Percentiles rank a stretch among this genome's conserved stretches.
Conservation (phyloP, 441 rosid species). For the Viola pubescens region DNA sequence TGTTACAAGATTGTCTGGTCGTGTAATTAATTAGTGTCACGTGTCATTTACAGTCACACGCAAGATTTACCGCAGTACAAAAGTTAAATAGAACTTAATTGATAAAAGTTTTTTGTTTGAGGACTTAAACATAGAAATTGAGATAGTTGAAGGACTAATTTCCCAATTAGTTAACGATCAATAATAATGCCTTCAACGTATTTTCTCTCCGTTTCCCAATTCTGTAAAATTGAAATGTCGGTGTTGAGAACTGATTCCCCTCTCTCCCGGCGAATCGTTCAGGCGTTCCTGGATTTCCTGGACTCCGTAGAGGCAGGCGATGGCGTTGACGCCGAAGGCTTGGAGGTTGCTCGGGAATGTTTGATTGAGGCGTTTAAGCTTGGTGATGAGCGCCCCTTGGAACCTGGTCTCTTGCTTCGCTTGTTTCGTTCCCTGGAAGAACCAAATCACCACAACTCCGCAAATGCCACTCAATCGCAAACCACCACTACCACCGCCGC, state of each 20-base stretch:
- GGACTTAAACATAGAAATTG: too few relatives aligned
- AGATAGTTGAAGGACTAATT: too few relatives aligned
- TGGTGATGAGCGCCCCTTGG: conserved; percentile 22
- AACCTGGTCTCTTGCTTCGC: conserved; percentile 44
- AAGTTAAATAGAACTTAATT: too few relatives aligned
- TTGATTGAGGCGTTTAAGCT: conserved; percentile 52
- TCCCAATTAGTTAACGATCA: too few relatives aligned
- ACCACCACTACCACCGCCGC: conserved; percentile 13
- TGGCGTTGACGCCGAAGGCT: conserved; percentile 69
- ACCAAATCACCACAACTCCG: conserved; percentile 12
- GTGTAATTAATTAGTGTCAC: too few relatives aligned
- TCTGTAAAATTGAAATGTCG: conserved; percentile 25
- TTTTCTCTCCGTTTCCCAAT: too few relatives aligned
- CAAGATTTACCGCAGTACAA: too few relatives aligned
- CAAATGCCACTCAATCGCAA: conserved; percentile 9
- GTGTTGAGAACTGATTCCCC: conserved; percentile 54
- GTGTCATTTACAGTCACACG: too few relatives aligned
- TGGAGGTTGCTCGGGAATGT: conserved; percentile 78
- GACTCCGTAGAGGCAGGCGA: conserved; percentile 58
- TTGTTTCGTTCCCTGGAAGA: conserved; percentile 42
- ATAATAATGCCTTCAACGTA: too few relatives aligned
- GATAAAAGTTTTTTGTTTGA: too few relatives aligned
- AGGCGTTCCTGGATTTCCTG: conserved; percentile 66
- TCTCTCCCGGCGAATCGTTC: conserved; percentile 56
- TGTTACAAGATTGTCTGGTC: too few relatives aligned